These are phyloP conservation scores for Daedaleopsis nitida DNA, from an alignment of 768 basidiomycete genomes.

Conservation along the genomic window DNA sequence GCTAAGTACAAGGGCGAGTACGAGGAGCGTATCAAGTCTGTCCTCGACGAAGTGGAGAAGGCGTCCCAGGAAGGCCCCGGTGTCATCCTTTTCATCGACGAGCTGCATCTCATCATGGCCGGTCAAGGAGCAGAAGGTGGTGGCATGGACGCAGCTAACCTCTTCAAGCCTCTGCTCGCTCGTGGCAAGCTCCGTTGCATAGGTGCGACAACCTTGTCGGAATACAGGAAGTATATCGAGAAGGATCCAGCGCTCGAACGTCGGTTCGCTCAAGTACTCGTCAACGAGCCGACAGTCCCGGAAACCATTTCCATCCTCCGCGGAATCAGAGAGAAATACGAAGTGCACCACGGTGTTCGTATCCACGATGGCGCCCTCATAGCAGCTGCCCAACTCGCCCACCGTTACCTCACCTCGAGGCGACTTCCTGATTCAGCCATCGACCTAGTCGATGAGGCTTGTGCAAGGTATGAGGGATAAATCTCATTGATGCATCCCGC, in stretches of 20 bases:
- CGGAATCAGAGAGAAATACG: slow-evolving; percentile 91
- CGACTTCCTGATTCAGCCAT: slow-evolving; percentile 86
- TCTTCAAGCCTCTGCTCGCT: slow-evolving; percentile 91
- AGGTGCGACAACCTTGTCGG: slow-evolving; percentile 89
- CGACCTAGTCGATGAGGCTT: slow-evolving; percentile 91
- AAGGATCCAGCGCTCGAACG: slow-evolving; percentile 90
- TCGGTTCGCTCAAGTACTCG: slow-evolving; percentile 89
- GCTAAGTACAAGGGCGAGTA: slow-evolving; percentile 95
- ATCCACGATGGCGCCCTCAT: slow-evolving; percentile 90
- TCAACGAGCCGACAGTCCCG: slow-evolving; percentile 87
- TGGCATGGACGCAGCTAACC: slow-evolving; percentile 92
- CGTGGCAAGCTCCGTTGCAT: slow-evolving; percentile 79
- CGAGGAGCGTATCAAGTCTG: slow-evolving; percentile 92
- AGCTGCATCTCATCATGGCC: slow-evolving; percentile 92
- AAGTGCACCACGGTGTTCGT: slow-evolving; percentile 85
- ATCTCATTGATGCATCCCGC: background rate
- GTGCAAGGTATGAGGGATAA: slow-evolving; percentile 62
- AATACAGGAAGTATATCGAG: slow-evolving; percentile 93
- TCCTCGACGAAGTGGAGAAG: slow-evolving; percentile 93
- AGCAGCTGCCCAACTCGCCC: slow-evolving; percentile 86
- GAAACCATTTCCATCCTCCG: slow-evolving; percentile 94
- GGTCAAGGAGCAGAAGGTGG: slow-evolving; percentile 80
- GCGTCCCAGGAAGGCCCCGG: slow-evolving; percentile 72
- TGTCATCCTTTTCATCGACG: slow-evolving; percentile 94
- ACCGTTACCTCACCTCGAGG: slow-evolving; percentile 86